Evolutionary conservation across 1,139 yeast species (phyloP).

Genomic region (Debaryomycetaceae sp.): DNA sequence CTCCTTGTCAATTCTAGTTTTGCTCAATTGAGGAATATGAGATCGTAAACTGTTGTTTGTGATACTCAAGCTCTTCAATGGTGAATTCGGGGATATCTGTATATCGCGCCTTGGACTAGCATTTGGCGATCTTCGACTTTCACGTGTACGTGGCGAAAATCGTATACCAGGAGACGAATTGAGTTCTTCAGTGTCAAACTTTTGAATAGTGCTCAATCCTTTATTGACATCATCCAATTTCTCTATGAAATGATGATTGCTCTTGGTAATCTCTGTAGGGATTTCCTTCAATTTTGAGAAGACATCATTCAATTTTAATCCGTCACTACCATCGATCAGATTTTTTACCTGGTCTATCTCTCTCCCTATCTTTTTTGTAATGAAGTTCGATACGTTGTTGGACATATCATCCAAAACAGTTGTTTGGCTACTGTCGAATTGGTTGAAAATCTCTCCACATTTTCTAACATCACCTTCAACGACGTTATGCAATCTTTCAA

Average conservation of each 20-base stretch:
- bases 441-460: constrained; percentile 3
- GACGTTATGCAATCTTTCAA: constrained; percentile 3
- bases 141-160: neutral
- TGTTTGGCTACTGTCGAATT: constrained; percentile 4
- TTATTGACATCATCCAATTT: constrained; percentile 6
- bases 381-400: constrained; percentile 4
- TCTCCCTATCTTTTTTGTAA: constrained; percentile 6
- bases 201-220: constrained; percentile 8
- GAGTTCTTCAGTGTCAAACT: constrained; percentile 10
- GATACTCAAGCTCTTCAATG: neutral
- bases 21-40: constrained; percentile 9
- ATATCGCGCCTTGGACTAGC: neutral
- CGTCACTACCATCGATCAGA: constrained; percentile 1
- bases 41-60: neutral
- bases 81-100: constrained; percentile 1
- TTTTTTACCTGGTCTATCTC: constrained; percentile 4
- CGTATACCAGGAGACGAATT: constrained; percentile 3
- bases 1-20: constrained; percentile 5
- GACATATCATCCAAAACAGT: constrained; percentile 7
- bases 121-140: neutral
- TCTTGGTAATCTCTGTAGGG: constrained; percentile 2
- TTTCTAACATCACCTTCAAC: constrained; percentile 4
- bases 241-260: constrained; percentile 1
- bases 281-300: constrained; percentile 2
- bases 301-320: neutral